A percentile compares a stretch with the other conserved stretches of the same genome.
These are phyloP conservation scores for Rhodosporidiobolus sp. DNA, from an alignment of 768 basidiomycete genomes.

Conservation along the genomic window DNA sequence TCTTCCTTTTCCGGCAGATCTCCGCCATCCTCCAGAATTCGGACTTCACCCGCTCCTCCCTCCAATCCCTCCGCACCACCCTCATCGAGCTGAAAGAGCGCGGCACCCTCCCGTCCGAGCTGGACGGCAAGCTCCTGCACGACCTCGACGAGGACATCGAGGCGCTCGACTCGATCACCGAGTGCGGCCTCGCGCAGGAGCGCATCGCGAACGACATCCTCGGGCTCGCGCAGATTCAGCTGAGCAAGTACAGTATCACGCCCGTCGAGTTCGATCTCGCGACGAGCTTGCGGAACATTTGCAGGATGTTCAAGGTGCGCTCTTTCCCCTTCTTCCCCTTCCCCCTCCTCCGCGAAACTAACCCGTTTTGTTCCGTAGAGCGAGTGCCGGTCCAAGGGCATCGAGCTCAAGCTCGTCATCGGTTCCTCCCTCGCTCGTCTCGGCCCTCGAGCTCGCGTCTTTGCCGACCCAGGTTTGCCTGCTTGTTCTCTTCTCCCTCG, in stretches of 20 bases:
- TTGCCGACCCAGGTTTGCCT: constrained; percentile 28
- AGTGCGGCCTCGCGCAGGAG: constrained; percentile 41
- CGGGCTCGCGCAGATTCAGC: constrained; percentile 45
- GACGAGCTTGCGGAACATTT: constrained; percentile 46
- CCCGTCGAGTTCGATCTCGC: constrained; percentile 47
- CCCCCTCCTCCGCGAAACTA: background rate
- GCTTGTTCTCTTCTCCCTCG: background rate
- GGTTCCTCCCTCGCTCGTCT: constrained; percentile 45
- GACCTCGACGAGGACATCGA: constrained; percentile 48
- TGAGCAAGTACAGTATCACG: constrained; percentile 47
- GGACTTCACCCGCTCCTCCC: constrained; percentile 30
- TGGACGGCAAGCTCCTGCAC: constrained; percentile 41
- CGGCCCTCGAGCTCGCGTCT: constrained; percentile 28
- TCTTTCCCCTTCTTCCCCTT: too few species aligned
- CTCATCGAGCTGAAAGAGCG: constrained; percentile 1
- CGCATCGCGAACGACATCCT: constrained; percentile 49
- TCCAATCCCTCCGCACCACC: constrained; percentile 1
- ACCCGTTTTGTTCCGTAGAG: background rate
- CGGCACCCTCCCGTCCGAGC: background rate
- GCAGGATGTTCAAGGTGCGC: constrained; percentile 46
- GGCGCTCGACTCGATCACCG: constrained; percentile 30
- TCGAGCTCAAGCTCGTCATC: constrained; percentile 46
- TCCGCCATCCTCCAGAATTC: constrained; percentile 48
- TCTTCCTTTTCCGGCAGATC: constrained; percentile 22
- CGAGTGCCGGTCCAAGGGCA: constrained; percentile 47